A percentile compares a stretch with the other conserved stretches of the same genome.
phyloP scores from a whole-genome alignment of 306 rosid genomes.

The Begonia fuchsioides region DNA sequence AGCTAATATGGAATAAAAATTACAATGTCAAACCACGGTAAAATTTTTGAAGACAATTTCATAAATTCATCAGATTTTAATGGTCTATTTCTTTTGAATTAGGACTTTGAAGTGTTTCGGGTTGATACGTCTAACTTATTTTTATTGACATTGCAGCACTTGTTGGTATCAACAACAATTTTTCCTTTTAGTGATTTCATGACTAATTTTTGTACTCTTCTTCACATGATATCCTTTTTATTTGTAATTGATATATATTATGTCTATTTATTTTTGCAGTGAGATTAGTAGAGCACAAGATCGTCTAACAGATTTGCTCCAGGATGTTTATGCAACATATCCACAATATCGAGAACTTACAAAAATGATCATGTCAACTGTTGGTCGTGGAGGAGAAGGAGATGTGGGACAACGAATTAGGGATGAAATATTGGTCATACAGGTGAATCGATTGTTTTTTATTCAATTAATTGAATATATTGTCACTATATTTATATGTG shows the following conservation, averaged over 20 bases:
- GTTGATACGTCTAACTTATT: too few relatives aligned
- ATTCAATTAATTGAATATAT: constrained; percentile 3
- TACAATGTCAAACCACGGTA: constrained; percentile 99
- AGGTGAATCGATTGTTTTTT: constrained; percentile 31
- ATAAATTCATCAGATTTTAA: constrained; percentile 7
- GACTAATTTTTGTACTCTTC: too few relatives aligned
- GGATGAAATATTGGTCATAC: constrained; percentile 90
- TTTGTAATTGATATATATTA: not conserved
- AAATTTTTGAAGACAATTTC: not conserved
- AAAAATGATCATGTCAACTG: constrained; percentile 85
- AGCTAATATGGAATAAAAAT: constrained; percentile 97
- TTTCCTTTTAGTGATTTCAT: too few relatives aligned
- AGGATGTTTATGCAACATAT: constrained; percentile 46
- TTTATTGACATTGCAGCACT: too few relatives aligned
- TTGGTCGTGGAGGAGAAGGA: constrained; percentile 98
- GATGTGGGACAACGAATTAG: constrained; percentile 98
- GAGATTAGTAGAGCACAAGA: constrained; percentile 97
- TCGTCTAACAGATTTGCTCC: constrained; percentile 78
- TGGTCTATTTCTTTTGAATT: not conserved
- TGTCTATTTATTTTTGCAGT: constrained; percentile 29
- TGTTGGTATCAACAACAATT: too few relatives aligned
- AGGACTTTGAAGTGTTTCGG: not conserved
- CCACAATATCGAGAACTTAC: constrained; percentile 71
- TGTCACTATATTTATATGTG: not conserved
- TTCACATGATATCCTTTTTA: too few relatives aligned